Evolutionary conservation across 768 basidiomycete genomes (phyloP), one percentile per base, ranked within the genome.

Genomic region (Cantharellus cinnabarinus): DNA sequence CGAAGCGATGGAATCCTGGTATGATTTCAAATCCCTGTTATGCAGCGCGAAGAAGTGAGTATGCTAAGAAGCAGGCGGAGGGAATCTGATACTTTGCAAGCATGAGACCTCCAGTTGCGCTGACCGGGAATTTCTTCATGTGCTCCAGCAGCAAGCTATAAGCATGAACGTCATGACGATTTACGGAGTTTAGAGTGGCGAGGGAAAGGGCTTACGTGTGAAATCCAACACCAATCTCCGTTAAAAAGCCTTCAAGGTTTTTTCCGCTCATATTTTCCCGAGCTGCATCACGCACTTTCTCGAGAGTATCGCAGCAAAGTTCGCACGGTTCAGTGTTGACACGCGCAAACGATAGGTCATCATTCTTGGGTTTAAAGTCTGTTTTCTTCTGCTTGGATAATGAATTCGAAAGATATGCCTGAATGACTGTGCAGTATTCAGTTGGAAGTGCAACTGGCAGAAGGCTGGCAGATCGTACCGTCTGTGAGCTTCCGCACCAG

Each of bases 321-420:
- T 81, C 66, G 67, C 91, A 97, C 0, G 95, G 91, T 63, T 97
- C 94, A 0, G 95, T 98, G 66, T 89, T 95, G 37, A 89, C 89
- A 29, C 90, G 74, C 2, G 90, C 89, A 69, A 97, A 98, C 0
- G 91, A 91, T 34, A 91, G 70, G 64, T 98, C 94, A 66, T 99
- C 95, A 64, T 97, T 91, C 42, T 85, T 80, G 5, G 95, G 95
- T 69, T 94, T 95, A 73, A 95, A 99, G 68, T 99, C 95, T 56
- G 80, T 85, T 66, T 83, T 85, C 74, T 97, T 97, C 69, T 99
- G 95, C 69, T 90, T 93, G 4, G 80, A 76, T 42, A 99, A 79
- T 62, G 87, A 83, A 2, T 75, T 62, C 2, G 79, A 75, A 4
- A 97, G 72, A 82, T 86, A 93, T 20, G 78, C 69, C 53, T 90